A percentile compares a stretch with the other conserved stretches of the same genome.
Conservation (phyloP, 164 flowering plant genomes). For the Stephania yunnanensis region DNA sequence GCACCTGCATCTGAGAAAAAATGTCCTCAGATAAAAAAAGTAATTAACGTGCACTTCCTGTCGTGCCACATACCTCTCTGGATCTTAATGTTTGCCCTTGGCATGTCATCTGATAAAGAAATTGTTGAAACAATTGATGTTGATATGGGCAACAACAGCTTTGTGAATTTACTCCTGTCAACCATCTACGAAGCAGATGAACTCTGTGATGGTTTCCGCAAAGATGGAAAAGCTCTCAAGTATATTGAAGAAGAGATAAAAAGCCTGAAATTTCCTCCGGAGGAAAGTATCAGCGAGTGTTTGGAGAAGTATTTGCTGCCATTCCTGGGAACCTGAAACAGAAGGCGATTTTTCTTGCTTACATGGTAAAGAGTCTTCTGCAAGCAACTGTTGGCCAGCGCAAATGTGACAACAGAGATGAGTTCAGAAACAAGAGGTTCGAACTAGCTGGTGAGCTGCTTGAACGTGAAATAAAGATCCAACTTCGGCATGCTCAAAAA, state of each 20-base stretch:
- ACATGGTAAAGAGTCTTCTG: slow-evolving; percentile 82
- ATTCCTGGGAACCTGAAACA: slow-evolving; percentile 30
- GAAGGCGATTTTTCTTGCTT: slow-evolving; percentile 79
- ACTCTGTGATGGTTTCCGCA: slow-evolving; percentile 47
- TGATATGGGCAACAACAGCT: slow-evolving; percentile 34
- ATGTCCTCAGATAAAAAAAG: slow-evolving; percentile 40
- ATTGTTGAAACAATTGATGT: slow-evolving; percentile 58
- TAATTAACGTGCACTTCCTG: slow-evolving; percentile 44
- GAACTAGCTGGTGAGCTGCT: slow-evolving; percentile 78
- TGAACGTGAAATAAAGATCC: slow-evolving; percentile 67
- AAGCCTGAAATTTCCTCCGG: slow-evolving; percentile 51
- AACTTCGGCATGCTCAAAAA: slow-evolving; percentile 65
- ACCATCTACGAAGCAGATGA: slow-evolving; percentile 73
- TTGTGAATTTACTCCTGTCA: slow-evolving; percentile 55
- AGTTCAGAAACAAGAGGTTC: slow-evolving; percentile 77
- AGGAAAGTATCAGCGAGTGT: slow-evolving; percentile 47
- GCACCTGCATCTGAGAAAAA: slow-evolving; percentile 24
- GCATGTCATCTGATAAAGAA: slow-evolving; percentile 68
- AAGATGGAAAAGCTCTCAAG: slow-evolving; percentile 33
- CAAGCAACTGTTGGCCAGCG: slow-evolving; percentile 56
- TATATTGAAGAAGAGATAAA: slow-evolving; percentile 31
- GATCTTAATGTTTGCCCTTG: slow-evolving; percentile 85
- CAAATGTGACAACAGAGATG: slow-evolving; percentile 71
- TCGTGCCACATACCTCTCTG: slow-evolving; percentile 59
- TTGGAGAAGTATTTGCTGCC: slow-evolving; percentile 55